These are phyloP conservation scores for Pouteria campechiana DNA, from an alignment of 179 eudicot genomes.

Conservation along the genomic window DNA sequence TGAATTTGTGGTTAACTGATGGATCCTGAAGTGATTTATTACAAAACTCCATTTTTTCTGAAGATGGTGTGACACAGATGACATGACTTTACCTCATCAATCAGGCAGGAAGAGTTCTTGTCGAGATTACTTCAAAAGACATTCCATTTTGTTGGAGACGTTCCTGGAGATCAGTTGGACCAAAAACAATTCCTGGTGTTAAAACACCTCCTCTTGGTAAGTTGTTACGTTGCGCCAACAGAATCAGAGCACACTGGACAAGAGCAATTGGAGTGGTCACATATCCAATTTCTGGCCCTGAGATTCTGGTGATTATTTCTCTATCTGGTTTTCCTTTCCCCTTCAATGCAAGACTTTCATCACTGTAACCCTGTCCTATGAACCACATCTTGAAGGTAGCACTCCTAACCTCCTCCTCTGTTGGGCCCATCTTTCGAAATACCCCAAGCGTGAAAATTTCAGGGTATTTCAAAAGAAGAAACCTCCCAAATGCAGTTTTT, in stretches of 20 bases:
- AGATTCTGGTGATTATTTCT: constrained; percentile 71
- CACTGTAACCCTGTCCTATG: constrained; percentile 59
- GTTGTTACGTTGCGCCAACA: constrained; percentile 37
- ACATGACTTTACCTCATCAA: background rate
- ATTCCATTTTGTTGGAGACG: constrained; percentile 71
- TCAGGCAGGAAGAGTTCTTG: constrained; percentile 24
- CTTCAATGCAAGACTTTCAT: constrained; percentile 12
- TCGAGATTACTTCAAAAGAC: constrained; percentile 71
- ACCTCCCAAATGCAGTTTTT: constrained; percentile 44
- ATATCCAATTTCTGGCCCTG: constrained; percentile 86
- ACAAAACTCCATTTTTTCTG: no score
- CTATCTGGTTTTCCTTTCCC: constrained; percentile 42
- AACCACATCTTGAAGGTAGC: constrained; percentile 90
- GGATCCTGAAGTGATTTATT: no score
- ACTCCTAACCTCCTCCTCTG: constrained; percentile 70
- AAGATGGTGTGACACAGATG: no score
- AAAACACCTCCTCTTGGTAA: constrained; percentile 80
- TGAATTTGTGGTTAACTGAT: no score
- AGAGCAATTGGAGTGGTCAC: constrained; percentile 60
- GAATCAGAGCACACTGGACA: constrained; percentile 64
- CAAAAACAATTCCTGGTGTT: constrained; percentile 79
- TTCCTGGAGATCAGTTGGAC: constrained; percentile 71
- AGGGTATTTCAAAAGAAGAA: constrained; percentile 66
- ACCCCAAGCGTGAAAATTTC: constrained; percentile 65
- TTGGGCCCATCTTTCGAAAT: constrained; percentile 68